phyloP scores from a whole-genome alignment of 306 rosid species.

The Cicer arietinum region DNA sequence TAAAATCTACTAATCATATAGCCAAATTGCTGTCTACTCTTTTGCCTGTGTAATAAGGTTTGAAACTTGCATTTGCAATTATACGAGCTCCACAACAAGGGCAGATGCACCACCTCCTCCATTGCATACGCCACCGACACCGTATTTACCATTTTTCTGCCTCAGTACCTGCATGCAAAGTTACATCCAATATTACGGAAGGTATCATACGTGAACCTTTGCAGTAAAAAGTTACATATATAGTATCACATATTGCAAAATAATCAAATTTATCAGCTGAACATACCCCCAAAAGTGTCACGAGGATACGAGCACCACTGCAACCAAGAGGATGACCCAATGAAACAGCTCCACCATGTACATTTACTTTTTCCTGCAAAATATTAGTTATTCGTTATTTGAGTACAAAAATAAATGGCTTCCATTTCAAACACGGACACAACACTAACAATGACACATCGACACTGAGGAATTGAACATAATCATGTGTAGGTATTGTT shows the following conservation, averaged over 20 bases:
- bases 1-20: constrained; percentile 22
- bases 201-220: not conserved
- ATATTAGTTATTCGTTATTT: constrained; percentile 17
- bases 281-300: constrained; percentile 91
- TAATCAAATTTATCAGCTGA: constrained; percentile 10
- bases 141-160: constrained; percentile 88
- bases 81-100: constrained; percentile 88
- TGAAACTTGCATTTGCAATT: constrained; percentile 29
- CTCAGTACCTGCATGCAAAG: constrained; percentile 65
- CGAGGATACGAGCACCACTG: constrained; percentile 98
- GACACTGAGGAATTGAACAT: too few relatives aligned
- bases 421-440: too few relatives aligned
- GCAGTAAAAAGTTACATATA: not conserved
- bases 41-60: constrained; percentile 16
- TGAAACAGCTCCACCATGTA: constrained; percentile 94
- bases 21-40: constrained; percentile 30
- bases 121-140: constrained; percentile 95
- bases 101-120: constrained; percentile 99
- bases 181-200: not conserved
- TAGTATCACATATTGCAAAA: constrained; percentile 16
- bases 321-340: constrained; percentile 99
- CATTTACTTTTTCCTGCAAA: constrained; percentile 81
- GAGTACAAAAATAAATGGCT: not conserved
- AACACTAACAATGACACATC: too few relatives aligned
- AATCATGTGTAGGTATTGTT: too few relatives aligned